phyloP scores from a whole-genome alignment of 257 asterid species.

The Solanum tarapatanum region DNA sequence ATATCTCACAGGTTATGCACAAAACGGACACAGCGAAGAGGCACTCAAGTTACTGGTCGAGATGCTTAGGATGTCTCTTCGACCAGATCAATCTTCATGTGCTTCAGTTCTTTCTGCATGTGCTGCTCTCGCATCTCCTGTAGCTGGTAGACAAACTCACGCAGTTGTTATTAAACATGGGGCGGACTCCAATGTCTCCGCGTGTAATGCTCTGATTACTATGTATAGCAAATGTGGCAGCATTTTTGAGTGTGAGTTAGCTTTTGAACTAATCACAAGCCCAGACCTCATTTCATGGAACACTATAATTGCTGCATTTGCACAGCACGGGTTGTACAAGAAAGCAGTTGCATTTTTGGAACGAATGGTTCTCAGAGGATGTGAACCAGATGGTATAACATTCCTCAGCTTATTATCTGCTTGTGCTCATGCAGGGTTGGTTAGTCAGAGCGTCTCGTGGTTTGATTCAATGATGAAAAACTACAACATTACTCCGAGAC shows the following conservation, averaged over 20 bases:
- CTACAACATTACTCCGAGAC: background rate
- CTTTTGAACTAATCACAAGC: background rate
- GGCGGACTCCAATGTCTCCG: background rate
- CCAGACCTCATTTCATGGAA: constrained; percentile 10
- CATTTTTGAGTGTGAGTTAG: constrained; percentile 6
- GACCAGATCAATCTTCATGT: constrained; percentile 1
- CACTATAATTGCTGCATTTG: constrained; percentile 7
- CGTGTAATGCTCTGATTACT: constrained; percentile 1
- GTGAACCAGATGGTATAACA: constrained; percentile 7
- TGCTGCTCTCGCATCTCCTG: constrained; percentile 1
- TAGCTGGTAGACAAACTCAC: constrained; percentile 9
- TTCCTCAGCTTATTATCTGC: constrained; percentile 9
- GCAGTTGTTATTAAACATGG: constrained; percentile 1
- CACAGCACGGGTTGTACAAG: constrained; percentile 6
- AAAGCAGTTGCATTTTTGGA: constrained; percentile 1
- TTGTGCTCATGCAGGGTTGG: constrained; percentile 11
- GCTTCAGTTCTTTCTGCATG: constrained; percentile 5
- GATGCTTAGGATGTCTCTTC: constrained; percentile 3
- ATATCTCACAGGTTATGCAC: constrained; percentile 2
- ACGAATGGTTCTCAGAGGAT: background rate
- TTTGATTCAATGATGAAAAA: constrained; percentile 3
- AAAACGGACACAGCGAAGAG: background rate
- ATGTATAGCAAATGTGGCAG: constrained; percentile 13
- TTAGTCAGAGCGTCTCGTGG: constrained; percentile 1
- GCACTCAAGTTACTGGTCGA: background rate